Evolutionary conservation across 345 rosid genomes (phyloP), one percentile per base, ranked within the genome.

Genomic region (Eucalyptus curtisii): DNA sequence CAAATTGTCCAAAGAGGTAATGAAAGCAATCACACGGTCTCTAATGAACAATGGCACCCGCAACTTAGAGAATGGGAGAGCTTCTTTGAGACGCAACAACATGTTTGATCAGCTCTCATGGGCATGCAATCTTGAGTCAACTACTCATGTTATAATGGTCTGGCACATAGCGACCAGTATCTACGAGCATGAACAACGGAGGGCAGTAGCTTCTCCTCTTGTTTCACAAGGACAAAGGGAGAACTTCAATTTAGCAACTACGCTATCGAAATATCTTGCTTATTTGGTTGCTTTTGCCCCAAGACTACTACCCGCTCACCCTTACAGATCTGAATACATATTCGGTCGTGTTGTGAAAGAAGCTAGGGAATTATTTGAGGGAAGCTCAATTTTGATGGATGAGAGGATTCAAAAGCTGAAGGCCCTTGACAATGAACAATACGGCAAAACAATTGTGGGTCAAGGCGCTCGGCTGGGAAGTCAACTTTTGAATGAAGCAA

Each of bases 1-100:
- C 4, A 52, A 48, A 31, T 48, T 50, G 87, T 48, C 87, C 13
- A 15, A 0, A 12, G 64, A 86, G 24, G 42, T 86, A 11, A 86
- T 24, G 44, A 33, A 48, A 0, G 87, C 87, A 2, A 50, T 86
- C 0, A 24, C 33, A 0, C 17, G 0, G 25, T 86, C 61, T 52
- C 40, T 86, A 48, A 11, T 4, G 61, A 86, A 30, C 16, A 55
- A 24, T 55, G 61, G 61, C 61, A 55, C 61, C 30, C 30, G 61
- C 61, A 6, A 86, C 31, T 37, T 86, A 15, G 44, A 37, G 87
- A 86, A 52, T 14, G 87, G 87, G n/a, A 25, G 15, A 37, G 87
- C 61, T 12, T 86, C 48, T 33, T 50, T 86, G 87, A 86, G 66
- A 33, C 55, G 12, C n/a, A 20, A 53, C 15, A 15, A 24, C 37